Base-by-base conservation (phyloP, 2,329 filamentous ascomycete species). In the Ascochyta rabiei region DNA sequence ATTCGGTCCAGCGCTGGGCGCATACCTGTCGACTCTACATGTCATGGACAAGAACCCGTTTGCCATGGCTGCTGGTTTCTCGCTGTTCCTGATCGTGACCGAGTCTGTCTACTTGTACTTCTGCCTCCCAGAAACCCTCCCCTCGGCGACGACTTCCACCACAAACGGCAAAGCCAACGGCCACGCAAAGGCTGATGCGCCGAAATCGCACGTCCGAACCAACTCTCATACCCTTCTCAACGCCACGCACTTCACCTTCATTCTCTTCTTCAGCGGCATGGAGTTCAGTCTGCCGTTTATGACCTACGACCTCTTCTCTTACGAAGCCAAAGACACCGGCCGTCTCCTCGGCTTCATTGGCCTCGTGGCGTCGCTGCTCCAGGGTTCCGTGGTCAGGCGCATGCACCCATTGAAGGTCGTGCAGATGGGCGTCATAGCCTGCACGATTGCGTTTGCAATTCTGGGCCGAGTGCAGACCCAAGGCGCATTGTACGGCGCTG, bases 211-310 rank as follows among this genome's bases (percentile, higher is more conserved):
- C 46, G 62, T 59, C 2, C 82, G 89, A 53, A 96, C 91, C 3
- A 98, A 98, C 76, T 91, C 89, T 3, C 91, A 95, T 63, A 77
- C 85, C 26, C 74, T 96, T 12, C 86, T 99, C 41, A 97, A 97
- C 72, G 77, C 88, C 1, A 87, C 91, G 0, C 95, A 99, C 76
- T 89, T 98, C 69, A 79, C 88, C 41, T 99, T 99, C 76, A 86
- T 99, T 56, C 86, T 99, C 12, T 96, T 96, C 77, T 99, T 99
- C 78, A 96, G 91, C 2, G 95, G 95, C 57, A 93, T 99, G 89
- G 95, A 99, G 73, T 98, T 96, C 75, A 96, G 92, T 0, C 84
- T 99, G 3, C 93, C 95, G 0, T 99, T 99, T 75, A 93, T 99
- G 86, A 98, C 93, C 0, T 96, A 95, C 68, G 93, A 96, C 48